phyloP scores from a whole-genome alignment of 805 yeast genomes.

The Huiozyma sinensis region DNA sequence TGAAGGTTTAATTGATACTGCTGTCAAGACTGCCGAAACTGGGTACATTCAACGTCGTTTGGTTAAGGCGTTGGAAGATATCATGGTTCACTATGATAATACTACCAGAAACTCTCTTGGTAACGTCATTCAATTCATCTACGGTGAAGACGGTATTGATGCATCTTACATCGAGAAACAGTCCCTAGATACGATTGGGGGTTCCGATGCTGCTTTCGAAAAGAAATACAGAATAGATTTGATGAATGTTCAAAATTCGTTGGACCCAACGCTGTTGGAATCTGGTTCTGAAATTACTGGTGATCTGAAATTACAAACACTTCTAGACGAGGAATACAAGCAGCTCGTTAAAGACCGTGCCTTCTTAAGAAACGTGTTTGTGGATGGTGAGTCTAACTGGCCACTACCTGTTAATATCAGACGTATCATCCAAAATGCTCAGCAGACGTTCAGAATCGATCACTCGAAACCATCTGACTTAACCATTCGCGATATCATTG shows the following conservation, averaged over 20 bases:
- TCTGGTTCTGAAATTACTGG: constrained; percentile 87
- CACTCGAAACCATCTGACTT: constrained; percentile 84
- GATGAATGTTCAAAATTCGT: constrained; percentile 52
- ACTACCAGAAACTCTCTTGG: constrained; percentile 97
- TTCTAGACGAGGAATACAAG: constrained; percentile 73
- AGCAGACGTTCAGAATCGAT: constrained; percentile 91
- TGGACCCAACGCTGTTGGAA: constrained; percentile 68
- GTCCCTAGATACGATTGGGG: constrained; percentile 89
- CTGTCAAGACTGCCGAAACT: constrained; percentile 97
- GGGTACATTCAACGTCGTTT: constrained; percentile 98
- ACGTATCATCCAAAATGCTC: constrained; percentile 94
- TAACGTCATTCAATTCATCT: constrained; percentile 87
- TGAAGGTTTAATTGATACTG: constrained; percentile 98
- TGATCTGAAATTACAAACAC: constrained; percentile 69
- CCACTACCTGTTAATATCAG: constrained; percentile 95
- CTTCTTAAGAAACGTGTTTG: constrained; percentile 73
- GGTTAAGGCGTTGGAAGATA: constrained; percentile 92
- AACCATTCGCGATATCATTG: constrained; percentile 70
- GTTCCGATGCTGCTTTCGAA: constrained; percentile 76
- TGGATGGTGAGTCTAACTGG: constrained; percentile 93
- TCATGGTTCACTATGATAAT: constrained; percentile 97
- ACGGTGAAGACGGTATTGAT: constrained; percentile 99
- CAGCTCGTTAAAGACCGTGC: constrained; percentile 71
- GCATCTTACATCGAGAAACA: constrained; percentile 97
- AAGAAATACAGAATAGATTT: constrained; percentile 78